These are phyloP conservation scores for Cupressus sempervirens DNA, from an alignment of 75 land plant species.

Conservation along the genomic window DNA sequence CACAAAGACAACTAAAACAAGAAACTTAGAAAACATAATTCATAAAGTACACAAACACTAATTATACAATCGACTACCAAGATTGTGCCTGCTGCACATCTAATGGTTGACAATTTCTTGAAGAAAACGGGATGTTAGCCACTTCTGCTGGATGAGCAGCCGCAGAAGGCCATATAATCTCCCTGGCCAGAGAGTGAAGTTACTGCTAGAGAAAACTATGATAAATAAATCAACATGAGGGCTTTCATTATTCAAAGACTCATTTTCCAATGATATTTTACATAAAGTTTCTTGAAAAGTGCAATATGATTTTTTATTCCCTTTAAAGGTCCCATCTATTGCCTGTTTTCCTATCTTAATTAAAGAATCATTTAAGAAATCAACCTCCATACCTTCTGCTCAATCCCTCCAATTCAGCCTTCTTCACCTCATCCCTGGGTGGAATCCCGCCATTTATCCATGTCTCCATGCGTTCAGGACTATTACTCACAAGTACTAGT, in stretches of 20 bases:
- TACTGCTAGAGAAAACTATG: not conserved
- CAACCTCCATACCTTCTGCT: constrained; percentile 49
- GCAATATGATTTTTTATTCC: not conserved
- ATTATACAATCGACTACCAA: not conserved
- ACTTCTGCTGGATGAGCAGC: not conserved
- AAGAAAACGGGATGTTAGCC: not conserved
- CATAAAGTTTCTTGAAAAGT: not conserved
- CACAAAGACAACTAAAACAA: not conserved
- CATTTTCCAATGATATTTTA: not conserved
- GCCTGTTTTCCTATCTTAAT: not conserved
- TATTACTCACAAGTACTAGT: constrained; percentile 36
- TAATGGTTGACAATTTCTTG: not conserved
- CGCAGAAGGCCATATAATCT: not conserved
- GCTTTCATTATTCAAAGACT: not conserved
- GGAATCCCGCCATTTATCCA: constrained; percentile 69
- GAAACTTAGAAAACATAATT: not conserved
- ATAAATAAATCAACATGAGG: not conserved
- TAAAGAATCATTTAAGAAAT: not conserved
- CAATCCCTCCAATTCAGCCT: constrained; percentile 83
- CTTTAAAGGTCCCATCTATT: not conserved
- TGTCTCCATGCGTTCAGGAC: constrained; percentile 44
- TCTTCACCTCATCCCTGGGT: constrained; percentile 61
- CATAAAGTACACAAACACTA: not conserved
- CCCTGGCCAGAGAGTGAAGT: not conserved
- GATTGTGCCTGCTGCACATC: not conserved